phyloP scores from a whole-genome alignment of 1,284 basidiomycete genomes.

The Ustilago xerochloae region DNA sequence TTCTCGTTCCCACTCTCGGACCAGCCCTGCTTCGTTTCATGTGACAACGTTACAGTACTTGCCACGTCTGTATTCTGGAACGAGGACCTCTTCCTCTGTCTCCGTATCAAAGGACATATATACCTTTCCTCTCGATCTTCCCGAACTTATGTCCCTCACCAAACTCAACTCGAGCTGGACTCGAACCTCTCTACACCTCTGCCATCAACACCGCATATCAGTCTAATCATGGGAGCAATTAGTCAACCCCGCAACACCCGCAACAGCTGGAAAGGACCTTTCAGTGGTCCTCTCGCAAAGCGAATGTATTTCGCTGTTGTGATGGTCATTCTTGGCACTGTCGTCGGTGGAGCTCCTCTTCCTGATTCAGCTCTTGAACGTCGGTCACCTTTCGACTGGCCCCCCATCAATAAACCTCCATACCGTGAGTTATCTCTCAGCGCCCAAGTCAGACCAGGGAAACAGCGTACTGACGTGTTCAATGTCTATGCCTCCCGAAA shows the following conservation, averaged over 20 bases:
- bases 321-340: neutral
- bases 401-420: neutral
- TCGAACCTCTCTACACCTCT: neutral
- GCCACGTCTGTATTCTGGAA: too few relatives aligned
- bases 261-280: neutral
- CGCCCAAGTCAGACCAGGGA: neutral
- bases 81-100: too few relatives aligned
- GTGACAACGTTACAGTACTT: neutral
- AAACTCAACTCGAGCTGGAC: neutral
- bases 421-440: neutral
- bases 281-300: neutral
- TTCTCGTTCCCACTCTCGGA: too few relatives aligned
- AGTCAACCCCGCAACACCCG: neutral
- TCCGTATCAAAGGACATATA: neutral
- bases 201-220: neutral
- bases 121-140: neutral
- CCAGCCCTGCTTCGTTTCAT: too few relatives aligned
- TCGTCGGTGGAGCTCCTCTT: constrained; percentile 1
- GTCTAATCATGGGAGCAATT: neutral
- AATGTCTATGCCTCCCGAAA: neutral
- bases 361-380: too few relatives aligned
- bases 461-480: neutral
- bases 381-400: neutral
- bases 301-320: neutral
- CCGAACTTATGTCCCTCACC: neutral